These are phyloP conservation scores for Ganoderma leucocontextum DNA, from an alignment of 1,284 basidiomycete species.

Conservation along the genomic window DNA sequence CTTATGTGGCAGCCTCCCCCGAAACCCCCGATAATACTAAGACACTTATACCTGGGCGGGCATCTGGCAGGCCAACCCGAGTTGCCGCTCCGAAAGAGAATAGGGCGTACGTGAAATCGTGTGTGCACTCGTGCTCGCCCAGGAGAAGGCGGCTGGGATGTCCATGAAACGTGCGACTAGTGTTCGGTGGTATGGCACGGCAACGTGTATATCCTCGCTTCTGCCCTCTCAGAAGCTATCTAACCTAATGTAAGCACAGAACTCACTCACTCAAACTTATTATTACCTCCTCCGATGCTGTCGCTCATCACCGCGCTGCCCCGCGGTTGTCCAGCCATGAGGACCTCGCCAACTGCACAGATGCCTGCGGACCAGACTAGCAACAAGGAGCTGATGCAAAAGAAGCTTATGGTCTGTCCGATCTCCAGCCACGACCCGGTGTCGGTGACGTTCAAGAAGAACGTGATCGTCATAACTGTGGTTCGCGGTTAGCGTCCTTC, in stretches of 20 bases:
- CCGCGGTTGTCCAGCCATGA: constrained; percentile 44
- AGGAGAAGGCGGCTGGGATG: too few species aligned
- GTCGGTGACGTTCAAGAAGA: constrained; percentile 87
- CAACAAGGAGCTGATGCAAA: constrained; percentile 84
- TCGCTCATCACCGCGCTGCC: neutral
- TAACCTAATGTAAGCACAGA: neutral
- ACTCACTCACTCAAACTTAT: constrained; percentile 1
- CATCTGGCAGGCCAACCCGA: too few species aligned
- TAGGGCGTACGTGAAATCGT: too few species aligned
- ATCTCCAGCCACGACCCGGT: constrained; percentile 91
- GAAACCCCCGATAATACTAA: too few species aligned
- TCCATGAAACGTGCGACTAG: too few species aligned
- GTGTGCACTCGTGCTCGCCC: too few species aligned
- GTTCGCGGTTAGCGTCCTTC: constrained; percentile 17
- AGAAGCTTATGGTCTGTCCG: constrained; percentile 89
- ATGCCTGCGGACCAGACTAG: constrained; percentile 83
- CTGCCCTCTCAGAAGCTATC: neutral
- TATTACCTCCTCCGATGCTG: neutral
- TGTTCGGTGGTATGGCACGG: too few species aligned
- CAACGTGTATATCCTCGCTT: too few species aligned
- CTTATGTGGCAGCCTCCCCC: too few species aligned
- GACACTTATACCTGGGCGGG: too few species aligned
- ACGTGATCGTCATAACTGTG: constrained; percentile 80
- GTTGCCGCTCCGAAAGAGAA: too few species aligned
- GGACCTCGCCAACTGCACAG: constrained; percentile 71